A percentile compares a stretch with the other conserved stretches of the same genome.
phyloP scores from a whole-genome alignment of 495 filamentous ascomycete species.

The Aspergillus affinis region DNA sequence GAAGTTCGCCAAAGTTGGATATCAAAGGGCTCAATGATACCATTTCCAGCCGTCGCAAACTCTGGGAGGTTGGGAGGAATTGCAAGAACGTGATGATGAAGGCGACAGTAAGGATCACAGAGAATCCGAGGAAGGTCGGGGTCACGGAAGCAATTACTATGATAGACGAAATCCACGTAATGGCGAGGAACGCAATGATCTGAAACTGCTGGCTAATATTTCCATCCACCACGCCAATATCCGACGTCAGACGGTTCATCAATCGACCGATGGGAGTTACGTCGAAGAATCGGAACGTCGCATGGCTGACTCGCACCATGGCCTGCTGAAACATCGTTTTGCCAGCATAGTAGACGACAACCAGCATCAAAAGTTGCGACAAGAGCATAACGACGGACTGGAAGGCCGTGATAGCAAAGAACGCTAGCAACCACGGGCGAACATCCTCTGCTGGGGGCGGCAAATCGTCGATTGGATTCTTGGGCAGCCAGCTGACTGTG shows the following conservation, averaged over 20 bases:
- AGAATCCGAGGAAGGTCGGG: conserved; percentile 70
- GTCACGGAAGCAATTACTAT: conserved; percentile 73
- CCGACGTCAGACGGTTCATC: conserved; percentile 84
- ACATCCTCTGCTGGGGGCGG: conserved; percentile 68
- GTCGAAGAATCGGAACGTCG: conserved; percentile 86
- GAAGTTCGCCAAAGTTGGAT: conserved; percentile 79
- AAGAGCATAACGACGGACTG: conserved; percentile 56
- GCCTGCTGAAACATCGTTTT: conserved; percentile 67
- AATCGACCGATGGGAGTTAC: conserved; percentile 78
- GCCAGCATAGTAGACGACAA: conserved; percentile 74
- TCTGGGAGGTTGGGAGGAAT: conserved; percentile 81
- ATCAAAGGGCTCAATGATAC: conserved; percentile 78
- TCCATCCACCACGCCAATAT: conserved; percentile 81
- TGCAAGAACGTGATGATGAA: conserved; percentile 69
- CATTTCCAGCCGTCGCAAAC: conserved; percentile 77
- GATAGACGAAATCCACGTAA: conserved; percentile 70
- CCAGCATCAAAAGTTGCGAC: conserved; percentile 59
- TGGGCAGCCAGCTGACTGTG: conserved; percentile 24
- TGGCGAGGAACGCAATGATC: conserved; percentile 58
- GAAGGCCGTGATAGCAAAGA: conserved; percentile 58
- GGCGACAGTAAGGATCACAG: conserved; percentile 56
- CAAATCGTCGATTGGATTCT: conserved; percentile 51
- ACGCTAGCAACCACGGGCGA: conserved; percentile 68
- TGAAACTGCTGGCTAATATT: conserved; percentile 71
- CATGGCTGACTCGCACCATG: conserved; percentile 67